Base-by-base conservation (phyloP, 2,329 filamentous ascomycete genomes). In the Penicillium thymicola region DNA sequence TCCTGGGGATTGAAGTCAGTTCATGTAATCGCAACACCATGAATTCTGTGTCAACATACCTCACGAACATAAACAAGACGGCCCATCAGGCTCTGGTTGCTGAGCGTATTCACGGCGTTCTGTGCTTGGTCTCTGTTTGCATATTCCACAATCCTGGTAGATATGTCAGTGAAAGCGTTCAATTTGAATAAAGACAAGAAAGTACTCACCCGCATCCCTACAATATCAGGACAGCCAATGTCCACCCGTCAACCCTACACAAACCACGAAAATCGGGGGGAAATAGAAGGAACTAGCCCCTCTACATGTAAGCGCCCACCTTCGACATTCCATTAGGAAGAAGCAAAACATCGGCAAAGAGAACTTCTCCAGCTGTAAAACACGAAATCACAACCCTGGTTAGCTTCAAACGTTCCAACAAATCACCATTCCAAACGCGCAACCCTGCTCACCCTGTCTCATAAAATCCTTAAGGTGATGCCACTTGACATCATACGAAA, bases 281-380 rank as follows among this genome's bases (percentile, higher is more conserved):
- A 70, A 56, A 56, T 65, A 70, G 65, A 65, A 87, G 79, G 85
- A 86, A 85, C 89, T 90, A 90, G 86, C 88, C 89, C 87, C 85
- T 87, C 89, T 89, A 92, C 84, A 82, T 86, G 83, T 89, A 89
- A 84, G 88, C 87, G 92, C 90, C 91, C 92, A 97, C 93, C 93
- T 99, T 99, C 90, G 93, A 97, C 94, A 99, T 99, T 92, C 94
- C 94, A 85, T 99, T 99, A 75, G 94, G 94, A 88, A 99, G 92
- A 79, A 96, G 85, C 80, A 99, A 88, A 75, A 99, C 94, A 85
- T 99, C 94, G 82, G 94, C 94, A 82, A 96, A 99, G 82, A 97
- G 87, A 78, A 99, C 94, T 79, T 97, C 93, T 85, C 94, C 94
- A 82, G 94, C 94, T 97, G 79, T 69, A 73, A 65, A 38, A 60